Conservation (phyloP, 768 basidiomycete species). For the Russula sp. region DNA sequence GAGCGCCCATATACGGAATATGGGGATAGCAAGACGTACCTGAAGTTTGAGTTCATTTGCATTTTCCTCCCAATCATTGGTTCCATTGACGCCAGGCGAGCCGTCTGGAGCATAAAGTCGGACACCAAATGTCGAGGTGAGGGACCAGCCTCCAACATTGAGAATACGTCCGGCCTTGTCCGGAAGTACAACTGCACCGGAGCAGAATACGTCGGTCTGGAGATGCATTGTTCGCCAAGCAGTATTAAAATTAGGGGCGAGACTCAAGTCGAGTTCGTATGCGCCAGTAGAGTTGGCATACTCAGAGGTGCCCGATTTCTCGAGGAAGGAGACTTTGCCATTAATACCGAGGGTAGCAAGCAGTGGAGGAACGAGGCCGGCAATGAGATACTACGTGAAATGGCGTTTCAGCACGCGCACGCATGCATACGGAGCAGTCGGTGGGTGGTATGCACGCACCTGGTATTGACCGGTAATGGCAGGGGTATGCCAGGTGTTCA, state of each 20-base stretch:
- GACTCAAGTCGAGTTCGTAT: conserved; percentile 64
- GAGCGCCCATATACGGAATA: not conserved
- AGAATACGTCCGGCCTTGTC: conserved; percentile 62
- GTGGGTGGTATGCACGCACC: conserved; percentile 34
- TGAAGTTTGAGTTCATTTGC: conserved; percentile 49
- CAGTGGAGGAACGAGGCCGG: conserved; percentile 63
- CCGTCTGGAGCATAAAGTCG: conserved; percentile 70
- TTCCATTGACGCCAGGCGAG: conserved; percentile 56
- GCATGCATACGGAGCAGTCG: not conserved
- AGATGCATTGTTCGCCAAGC: conserved; percentile 76
- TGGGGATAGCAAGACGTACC: conserved; percentile 30
- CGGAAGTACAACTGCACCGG: conserved; percentile 64
- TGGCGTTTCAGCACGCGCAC: not conserved
- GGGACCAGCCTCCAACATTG: conserved; percentile 66
- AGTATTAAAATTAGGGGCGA: conserved; percentile 35
- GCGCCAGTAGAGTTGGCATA: conserved; percentile 65
- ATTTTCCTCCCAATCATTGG: conserved; percentile 78
- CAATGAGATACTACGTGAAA: conserved; percentile 36
- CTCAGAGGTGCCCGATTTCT: conserved; percentile 61
- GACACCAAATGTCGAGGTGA: conserved; percentile 63
- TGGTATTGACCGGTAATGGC: conserved; percentile 61
- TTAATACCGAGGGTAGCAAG: conserved; percentile 73
- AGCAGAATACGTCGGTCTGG: conserved; percentile 74
- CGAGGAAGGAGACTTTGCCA: conserved; percentile 74
- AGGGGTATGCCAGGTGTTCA: conserved; percentile 62